phyloP scores from a whole-genome alignment of 78 protist genomes.

The Dictyostelium brefeldianum region DNA sequence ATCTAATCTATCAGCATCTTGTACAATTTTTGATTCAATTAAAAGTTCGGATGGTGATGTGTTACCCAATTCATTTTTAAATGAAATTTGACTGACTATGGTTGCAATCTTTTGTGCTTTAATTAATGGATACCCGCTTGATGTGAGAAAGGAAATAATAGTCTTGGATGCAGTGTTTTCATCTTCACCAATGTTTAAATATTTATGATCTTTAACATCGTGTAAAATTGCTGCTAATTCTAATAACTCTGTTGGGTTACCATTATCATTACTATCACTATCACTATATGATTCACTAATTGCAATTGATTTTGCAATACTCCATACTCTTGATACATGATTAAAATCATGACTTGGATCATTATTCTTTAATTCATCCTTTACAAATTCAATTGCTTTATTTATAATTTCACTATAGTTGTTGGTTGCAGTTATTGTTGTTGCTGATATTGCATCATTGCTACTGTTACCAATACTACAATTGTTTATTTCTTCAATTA shows the following conservation, averaged over 20 bases:
- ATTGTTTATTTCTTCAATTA: not conserved
- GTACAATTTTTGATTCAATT: conserved; percentile 73
- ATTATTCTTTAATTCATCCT: not conserved
- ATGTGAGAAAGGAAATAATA: conserved; percentile 19
- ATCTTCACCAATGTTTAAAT: conserved; percentile 59
- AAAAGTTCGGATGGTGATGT: not conserved
- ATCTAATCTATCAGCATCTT: conserved; percentile 91
- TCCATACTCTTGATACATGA: conserved; percentile 53
- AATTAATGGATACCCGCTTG: conserved; percentile 36
- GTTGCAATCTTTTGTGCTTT: conserved; percentile 16
- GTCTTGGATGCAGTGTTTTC: conserved; percentile 74
- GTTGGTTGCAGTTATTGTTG: too few species aligned
- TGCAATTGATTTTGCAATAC: conserved; percentile 9
- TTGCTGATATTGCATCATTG: not conserved
- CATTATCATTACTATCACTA: not conserved
- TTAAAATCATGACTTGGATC: conserved; percentile 28
- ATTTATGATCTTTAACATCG: conserved; percentile 86
- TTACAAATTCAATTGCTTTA: conserved; percentile 19
- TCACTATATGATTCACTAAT: conserved; percentile 30
- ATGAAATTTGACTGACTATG: conserved; percentile 72
- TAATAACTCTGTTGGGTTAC: conserved; percentile 63
- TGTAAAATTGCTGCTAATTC: conserved; percentile 85
- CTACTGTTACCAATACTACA: not conserved
- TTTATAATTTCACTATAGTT: not conserved
- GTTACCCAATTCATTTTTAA: conserved; percentile 82